Base-by-base conservation (phyloP, 2,329 filamentous ascomycete species). In the Sarocladium oryzae region DNA sequence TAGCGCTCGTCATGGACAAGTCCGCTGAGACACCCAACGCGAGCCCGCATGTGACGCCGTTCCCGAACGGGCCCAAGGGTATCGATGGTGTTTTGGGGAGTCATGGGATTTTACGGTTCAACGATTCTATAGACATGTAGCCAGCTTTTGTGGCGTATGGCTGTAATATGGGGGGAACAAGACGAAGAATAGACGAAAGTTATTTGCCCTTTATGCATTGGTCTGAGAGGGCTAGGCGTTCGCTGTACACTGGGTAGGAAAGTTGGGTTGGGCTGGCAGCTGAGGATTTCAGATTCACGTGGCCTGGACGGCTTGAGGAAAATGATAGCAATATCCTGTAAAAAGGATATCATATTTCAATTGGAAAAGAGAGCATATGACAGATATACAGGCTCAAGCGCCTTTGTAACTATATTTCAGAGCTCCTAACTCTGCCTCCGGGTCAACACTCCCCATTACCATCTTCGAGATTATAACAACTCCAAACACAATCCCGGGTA, bases 1-100 rank as follows among this genome's bases (percentile, higher is more conserved):
- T 99, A 49, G 92, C 95, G 4, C 79, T 99, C 33, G 91, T 99
- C 15, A 86, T 89, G 49, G 92, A 99, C 65, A 89, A 87, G 57
- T 89, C 88, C 4, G 78, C 82, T 52, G 81, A 85, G 56, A 60
- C 66, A 38, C 66, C 68, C 13, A 66, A 71, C 46, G 54, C 63
- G 55, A 63, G 66, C 56, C 60, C 69, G 41, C 61, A 71, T 60
- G 63, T 64, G 56, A 73, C 79, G 65, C 69, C 75, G 11, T 82
- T 81, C 63, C 73, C 77, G 46, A 73, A 80, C 57, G 74, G 89
- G 61, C 87, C 88, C 1, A 84, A 89, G 56, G 89, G 89, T 0
- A 85, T 96, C 35, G 93, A 97, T 66, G 92, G 93, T 9, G 78
- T 95, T 55, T 73, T 97, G 63, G 89, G 84, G 70, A 82, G 79